Percentiles rank a stretch among this genome's conserved stretches.
Evolutionary conservation across 2,329 filamentous ascomycete genomes (phyloP).

Genomic region (Macrophomina tecta): DNA sequence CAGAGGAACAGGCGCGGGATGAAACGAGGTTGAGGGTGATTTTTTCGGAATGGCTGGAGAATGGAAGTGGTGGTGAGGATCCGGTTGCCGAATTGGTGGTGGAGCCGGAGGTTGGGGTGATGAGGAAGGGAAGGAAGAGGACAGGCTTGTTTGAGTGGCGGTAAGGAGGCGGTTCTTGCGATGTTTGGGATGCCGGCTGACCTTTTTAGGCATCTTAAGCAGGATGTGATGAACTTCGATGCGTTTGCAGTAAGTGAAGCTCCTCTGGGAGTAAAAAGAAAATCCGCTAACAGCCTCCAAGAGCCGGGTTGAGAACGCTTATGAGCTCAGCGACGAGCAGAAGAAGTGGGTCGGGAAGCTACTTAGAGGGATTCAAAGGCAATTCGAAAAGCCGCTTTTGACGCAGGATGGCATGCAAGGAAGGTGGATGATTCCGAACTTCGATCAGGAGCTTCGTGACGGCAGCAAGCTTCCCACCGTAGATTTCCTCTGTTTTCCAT

Average conservation of each 20-base stretch:
- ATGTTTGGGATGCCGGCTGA: neutral
- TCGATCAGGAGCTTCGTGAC: conserved; percentile 14
- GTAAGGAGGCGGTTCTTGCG: neutral
- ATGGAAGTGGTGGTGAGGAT: conserved; percentile 18
- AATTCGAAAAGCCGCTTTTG: conserved; percentile 15
- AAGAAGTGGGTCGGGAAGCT: neutral
- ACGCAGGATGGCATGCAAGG: conserved; percentile 15
- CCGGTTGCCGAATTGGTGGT: conserved; percentile 12
- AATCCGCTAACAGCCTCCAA: neutral
- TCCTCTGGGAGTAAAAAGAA: neutral
- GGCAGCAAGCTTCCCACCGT: neutral
- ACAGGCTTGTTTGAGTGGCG: conserved; percentile 8
- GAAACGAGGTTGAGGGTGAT: conserved; percentile 5
- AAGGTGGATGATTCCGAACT: conserved; percentile 17
- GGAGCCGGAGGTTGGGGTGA: neutral
- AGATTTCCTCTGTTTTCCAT: conserved; percentile 9
- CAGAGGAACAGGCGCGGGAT: no score
- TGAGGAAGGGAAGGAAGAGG: neutral
- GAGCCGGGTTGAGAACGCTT: neutral
- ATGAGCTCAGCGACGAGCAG: neutral
- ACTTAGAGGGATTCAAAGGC: conserved; percentile 10
- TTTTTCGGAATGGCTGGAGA: conserved; percentile 8
- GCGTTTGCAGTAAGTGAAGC: neutral
- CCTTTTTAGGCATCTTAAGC: neutral
- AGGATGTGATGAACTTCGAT: conserved; percentile 15